phyloP scores from a whole-genome alignment of 257 asterid species.

The Solanum chmielewskii region DNA sequence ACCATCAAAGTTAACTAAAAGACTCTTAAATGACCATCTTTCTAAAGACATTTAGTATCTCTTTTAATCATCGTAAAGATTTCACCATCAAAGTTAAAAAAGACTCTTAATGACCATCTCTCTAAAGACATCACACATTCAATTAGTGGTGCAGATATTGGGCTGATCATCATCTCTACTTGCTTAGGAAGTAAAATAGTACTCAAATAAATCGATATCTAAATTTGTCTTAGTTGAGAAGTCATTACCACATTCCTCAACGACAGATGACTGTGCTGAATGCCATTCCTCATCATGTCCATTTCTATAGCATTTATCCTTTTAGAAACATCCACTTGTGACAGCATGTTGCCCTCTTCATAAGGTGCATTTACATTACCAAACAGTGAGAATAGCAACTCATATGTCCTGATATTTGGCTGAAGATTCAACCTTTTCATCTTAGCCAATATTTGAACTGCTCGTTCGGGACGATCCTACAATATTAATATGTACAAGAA shows the following conservation, averaged over 20 bases:
- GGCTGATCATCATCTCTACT: neutral
- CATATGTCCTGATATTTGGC: constrained; percentile 73
- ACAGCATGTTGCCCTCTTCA: constrained; percentile 43
- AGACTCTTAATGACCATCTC: neutral
- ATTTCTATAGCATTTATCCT: constrained; percentile 68
- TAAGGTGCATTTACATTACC: constrained; percentile 74
- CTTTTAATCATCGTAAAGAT: neutral
- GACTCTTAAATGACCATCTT: neutral
- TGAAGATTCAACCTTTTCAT: constrained; percentile 40
- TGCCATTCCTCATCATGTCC: constrained; percentile 72
- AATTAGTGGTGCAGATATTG: neutral
- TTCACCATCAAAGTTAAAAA: neutral
- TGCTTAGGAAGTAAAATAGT: neutral
- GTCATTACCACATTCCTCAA: constrained; percentile 54
- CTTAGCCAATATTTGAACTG: constrained; percentile 44
- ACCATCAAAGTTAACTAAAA: neutral
- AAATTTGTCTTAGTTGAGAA: neutral
- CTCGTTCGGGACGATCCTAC: constrained; percentile 85
- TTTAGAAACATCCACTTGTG: constrained; percentile 58
- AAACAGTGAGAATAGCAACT: constrained; percentile 60
- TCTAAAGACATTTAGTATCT: neutral
- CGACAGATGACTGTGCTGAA: constrained; percentile 61
- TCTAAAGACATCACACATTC: neutral
- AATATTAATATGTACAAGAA: constrained; percentile 12
- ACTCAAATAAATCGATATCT: neutral